Conservation (phyloP, 768 basidiomycete species). For the Xerocomellus chrysenteron region DNA sequence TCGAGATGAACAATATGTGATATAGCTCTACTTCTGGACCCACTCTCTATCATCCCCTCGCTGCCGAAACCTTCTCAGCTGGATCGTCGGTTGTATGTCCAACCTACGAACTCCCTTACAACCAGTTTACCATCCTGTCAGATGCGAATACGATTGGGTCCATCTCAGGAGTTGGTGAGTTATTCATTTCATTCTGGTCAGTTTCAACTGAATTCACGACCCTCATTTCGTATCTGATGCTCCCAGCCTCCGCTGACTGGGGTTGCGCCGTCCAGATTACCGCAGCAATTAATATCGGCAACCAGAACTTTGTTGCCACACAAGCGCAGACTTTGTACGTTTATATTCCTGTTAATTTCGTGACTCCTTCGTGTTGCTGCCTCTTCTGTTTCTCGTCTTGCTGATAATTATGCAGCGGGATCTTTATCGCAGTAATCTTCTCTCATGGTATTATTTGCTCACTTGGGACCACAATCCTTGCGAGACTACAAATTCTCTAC, state of each 20-base stretch:
- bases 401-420: constrained; percentile 44
- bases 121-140: constrained; percentile 11
- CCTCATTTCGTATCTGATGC: background rate
- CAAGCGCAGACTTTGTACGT: constrained; percentile 45
- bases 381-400: background rate
- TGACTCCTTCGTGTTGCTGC: background rate
- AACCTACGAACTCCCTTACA: background rate
- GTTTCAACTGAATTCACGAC: background rate
- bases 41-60: constrained; percentile 54
- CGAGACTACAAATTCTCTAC: constrained; percentile 69
- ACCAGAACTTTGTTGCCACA: constrained; percentile 39
- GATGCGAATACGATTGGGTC: constrained; percentile 56
- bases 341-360: background rate
- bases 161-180: constrained; percentile 40
- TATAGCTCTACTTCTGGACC: constrained; percentile 67
- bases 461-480: constrained; percentile 62
- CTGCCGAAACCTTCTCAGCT: constrained; percentile 59
- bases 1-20: background rate
- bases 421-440: constrained; percentile 61
- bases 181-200: background rate
- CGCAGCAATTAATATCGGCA: constrained; percentile 60
- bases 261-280: constrained; percentile 62
- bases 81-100: constrained; percentile 66
- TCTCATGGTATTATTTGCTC: constrained; percentile 66
- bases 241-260: constrained; percentile 61